Evolutionary conservation across 148 eudicot genomes (phyloP), one percentile per base, ranked within the genome.

Genomic region (Camellia lanceoleosa): DNA sequence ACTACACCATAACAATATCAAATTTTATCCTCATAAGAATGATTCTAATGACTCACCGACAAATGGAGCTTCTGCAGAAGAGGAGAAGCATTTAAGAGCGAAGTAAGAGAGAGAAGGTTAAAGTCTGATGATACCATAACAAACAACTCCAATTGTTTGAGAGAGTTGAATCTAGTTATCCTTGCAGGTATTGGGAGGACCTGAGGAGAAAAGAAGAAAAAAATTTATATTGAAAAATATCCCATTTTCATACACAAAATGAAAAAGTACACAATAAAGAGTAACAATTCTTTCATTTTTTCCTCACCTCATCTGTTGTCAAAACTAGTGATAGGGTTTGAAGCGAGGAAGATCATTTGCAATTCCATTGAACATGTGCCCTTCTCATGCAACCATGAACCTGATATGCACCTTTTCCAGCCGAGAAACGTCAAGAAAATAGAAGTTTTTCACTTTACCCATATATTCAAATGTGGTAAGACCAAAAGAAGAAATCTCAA

Each of bases 101-200:
- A 76, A 46, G 79, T 76, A 73, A 64, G 12, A 47, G 79, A 76
- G 16, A 76, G 56, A 76, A 63, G 79, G 56, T 63, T 44, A 19
- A 46, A 63, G 61, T n/a, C 69, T 20, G 7, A 9, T 13, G 69
- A 19, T 61, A 20, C n/a, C 7, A 64, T 1, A 66, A 64, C 18
- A 51, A 76, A 76, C 18, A 64, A 47, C 56, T 76, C 70, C 59
- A 64, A 64, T 19, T 64, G 79, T 63, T 62, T 76, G 79, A 76
- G 79, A 64, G 23, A 41, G n/a, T 64, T 44, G 68, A 64, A 76
- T 63, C 46, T 30, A 76, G 58, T 76, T 19, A 63, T 20, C 9
- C 43, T 63, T 62, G 38, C 23, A 46, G 79, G 69, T 51, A 46
- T 42, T 42, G 70, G 58, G 1, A 20, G 69, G 66, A 76, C 42